Evolutionary conservation across 2,329 filamentous ascomycete genomes (phyloP).

Genomic region (Apiospora kogelbergensis): DNA sequence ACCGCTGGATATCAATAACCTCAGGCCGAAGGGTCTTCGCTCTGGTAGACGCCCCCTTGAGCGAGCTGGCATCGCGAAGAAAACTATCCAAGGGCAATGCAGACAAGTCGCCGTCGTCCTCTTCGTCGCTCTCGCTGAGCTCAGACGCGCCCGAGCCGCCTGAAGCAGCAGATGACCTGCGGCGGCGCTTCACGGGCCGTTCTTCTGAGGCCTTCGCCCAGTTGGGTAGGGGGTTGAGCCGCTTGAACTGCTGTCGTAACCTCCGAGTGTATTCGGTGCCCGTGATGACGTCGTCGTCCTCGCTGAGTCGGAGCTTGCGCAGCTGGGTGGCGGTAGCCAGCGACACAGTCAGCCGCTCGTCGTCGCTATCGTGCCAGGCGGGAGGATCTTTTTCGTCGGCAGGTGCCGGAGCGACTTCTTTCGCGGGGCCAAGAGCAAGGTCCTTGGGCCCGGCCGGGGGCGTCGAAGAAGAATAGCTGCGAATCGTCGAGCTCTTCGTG

Average conservation of each 20-base stretch:
- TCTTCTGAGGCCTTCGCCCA: constrained; percentile 57
- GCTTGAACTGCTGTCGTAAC: constrained; percentile 74
- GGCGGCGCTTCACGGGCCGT: constrained; percentile 49
- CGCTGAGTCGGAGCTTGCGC: constrained; percentile 78
- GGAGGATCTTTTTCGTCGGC: constrained; percentile 41
- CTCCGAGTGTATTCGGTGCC: constrained; percentile 83
- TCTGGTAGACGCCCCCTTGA: constrained; percentile 59
- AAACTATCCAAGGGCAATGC: constrained; percentile 77
- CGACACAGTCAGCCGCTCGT: constrained; percentile 83
- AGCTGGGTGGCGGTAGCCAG: constrained; percentile 73
- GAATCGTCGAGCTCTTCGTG: constrained; percentile 72
- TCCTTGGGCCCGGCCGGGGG: constrained; percentile 41
- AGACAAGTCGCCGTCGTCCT: constrained; percentile 52
- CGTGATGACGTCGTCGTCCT: constrained; percentile 81
- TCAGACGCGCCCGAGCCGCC: constrained; percentile 31
- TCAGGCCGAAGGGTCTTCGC: constrained; percentile 79
- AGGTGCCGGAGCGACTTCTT: constrained; percentile 23
- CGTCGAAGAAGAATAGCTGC: constrained; percentile 84
- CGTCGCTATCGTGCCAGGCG: constrained; percentile 94
- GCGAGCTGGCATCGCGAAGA: constrained; percentile 70
- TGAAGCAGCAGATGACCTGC: constrained; percentile 50
- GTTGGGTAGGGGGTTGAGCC: constrained; percentile 58
- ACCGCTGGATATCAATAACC: constrained; percentile 84
- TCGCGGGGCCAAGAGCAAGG: constrained; percentile 17
- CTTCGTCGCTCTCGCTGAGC: constrained; percentile 20